Evolutionary conservation across 768 basidiomycete genomes (phyloP).

Genomic region (Pisolithus tinctorius): DNA sequence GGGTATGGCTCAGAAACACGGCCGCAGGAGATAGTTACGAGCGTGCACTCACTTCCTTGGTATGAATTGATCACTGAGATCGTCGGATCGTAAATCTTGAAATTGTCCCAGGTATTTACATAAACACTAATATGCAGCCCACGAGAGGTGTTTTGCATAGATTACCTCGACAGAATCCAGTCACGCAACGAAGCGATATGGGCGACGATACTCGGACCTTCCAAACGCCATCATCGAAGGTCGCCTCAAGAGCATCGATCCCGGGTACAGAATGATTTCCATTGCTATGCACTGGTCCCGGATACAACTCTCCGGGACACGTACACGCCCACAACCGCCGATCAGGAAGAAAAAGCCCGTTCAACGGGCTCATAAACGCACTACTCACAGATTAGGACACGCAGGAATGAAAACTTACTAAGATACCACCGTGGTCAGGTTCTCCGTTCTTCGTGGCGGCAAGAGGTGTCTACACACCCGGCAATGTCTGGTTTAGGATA

Average conservation of each 20-base stretch:
- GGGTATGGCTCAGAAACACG: conserved; percentile 5
- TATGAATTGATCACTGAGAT: conserved; percentile 36
- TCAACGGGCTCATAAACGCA: not conserved
- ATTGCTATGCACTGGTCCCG: conserved; percentile 43
- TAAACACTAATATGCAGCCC: conserved; percentile 39
- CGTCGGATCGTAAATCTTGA: conserved; percentile 31
- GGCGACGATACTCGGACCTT: conserved; percentile 30
- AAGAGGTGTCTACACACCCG: conserved; percentile 36
- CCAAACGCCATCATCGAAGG: conserved; percentile 21
- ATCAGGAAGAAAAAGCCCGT: conserved; percentile 43
- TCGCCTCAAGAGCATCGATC: conserved; percentile 54
- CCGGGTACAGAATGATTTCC: conserved; percentile 50
- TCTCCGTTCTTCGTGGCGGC: conserved; percentile 37
- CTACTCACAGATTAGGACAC: too few species aligned
- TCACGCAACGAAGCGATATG: conserved; percentile 17
- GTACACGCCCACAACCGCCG: conserved; percentile 55
- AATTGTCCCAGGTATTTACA: conserved; percentile 28
- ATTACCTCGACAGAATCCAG: not conserved
- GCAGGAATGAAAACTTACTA: conserved; percentile 11
- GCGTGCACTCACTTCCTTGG: conserved; percentile 31
- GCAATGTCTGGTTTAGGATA: conserved; percentile 61
- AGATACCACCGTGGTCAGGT: conserved; percentile 19
- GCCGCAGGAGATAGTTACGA: too few species aligned
- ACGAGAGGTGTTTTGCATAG: not conserved
- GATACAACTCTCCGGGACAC: conserved; percentile 50